Evolutionary conservation across 768 basidiomycete species (phyloP).

Genomic region (Coprinopsis cinerea): DNA sequence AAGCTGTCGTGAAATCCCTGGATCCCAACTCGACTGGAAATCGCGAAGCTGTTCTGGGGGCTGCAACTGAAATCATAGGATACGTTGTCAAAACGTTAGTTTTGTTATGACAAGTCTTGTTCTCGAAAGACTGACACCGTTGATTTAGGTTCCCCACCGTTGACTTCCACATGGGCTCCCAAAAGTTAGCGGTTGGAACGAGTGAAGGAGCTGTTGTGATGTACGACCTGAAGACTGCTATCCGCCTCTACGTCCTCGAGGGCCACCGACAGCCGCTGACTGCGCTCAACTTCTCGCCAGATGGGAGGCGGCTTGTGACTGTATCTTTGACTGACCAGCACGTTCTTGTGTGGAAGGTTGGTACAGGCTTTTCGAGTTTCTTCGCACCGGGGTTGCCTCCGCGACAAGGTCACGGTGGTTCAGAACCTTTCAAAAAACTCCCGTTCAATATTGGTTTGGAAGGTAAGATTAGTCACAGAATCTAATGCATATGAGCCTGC

Average conservation of each 20-base stretch:
- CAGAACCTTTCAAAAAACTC: constrained; percentile 83
- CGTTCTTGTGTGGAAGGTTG: constrained; percentile 95
- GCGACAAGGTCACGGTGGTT: constrained; percentile 76
- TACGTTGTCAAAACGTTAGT: constrained; percentile 89
- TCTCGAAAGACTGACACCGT: not conserved
- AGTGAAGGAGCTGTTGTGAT: constrained; percentile 91
- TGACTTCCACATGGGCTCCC: constrained; percentile 86
- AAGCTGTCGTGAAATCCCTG: constrained; percentile 93
- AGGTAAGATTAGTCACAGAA: constrained; percentile 40
- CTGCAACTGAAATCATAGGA: constrained; percentile 90
- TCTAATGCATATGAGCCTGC: not conserved
- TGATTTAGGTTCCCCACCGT: constrained; percentile 79
- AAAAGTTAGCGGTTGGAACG: constrained; percentile 90
- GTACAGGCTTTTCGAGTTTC: constrained; percentile 81
- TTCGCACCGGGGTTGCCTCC: constrained; percentile 91
- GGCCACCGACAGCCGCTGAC: constrained; percentile 78
- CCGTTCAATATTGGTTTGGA: constrained; percentile 81
- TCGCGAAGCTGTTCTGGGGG: constrained; percentile 81
- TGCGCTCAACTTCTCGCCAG: constrained; percentile 89
- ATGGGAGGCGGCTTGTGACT: constrained; percentile 85
- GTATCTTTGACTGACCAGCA: constrained; percentile 79
- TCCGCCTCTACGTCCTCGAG: constrained; percentile 90
- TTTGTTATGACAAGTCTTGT: not conserved
- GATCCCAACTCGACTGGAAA: constrained; percentile 80
- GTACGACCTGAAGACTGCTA: constrained; percentile 96